A percentile compares a stretch with the other conserved stretches of the same genome.
phyloP scores from a whole-genome alignment of 2,329 filamentous ascomycete species.

The Aspergillus sergii region DNA sequence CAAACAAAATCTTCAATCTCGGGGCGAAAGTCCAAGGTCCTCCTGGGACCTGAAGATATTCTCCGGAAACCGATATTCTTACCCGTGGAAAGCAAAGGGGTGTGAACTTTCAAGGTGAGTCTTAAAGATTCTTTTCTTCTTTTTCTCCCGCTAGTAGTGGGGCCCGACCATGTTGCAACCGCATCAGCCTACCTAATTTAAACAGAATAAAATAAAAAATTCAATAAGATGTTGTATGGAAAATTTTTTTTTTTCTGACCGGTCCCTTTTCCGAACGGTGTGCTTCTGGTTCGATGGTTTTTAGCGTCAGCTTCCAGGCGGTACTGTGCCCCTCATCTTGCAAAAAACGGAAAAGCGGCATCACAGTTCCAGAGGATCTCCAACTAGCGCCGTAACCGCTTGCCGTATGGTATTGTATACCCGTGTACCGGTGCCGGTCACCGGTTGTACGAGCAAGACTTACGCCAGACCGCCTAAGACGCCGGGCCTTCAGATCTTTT shows the following conservation, averaged over 20 bases:
- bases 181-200: background rate
- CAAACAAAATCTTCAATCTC: background rate
- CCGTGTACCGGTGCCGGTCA: conserved; percentile 20
- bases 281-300: conserved; percentile 14
- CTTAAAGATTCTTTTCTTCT: background rate
- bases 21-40: background rate
- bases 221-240: conserved; percentile 7
- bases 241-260: conserved; percentile 11
- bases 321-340: conserved; percentile 15
- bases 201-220: conserved; percentile 3
- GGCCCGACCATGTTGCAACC: conserved; percentile 3
- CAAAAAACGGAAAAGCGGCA: conserved; percentile 16
- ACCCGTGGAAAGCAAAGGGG: background rate
- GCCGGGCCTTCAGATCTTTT: conserved; percentile 13
- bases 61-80: background rate
- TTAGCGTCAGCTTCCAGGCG: conserved; percentile 11
- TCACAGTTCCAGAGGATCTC: conserved; percentile 27
- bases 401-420: conserved; percentile 23
- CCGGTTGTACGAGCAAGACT: conserved; percentile 14
- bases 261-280: conserved; percentile 9
- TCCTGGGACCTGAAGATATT: background rate
- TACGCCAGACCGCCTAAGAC: conserved; percentile 19
- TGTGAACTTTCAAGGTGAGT: background rate
- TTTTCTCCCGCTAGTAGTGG: conserved; percentile 3
- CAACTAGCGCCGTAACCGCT: conserved; percentile 23